phyloP scores from a whole-genome alignment of 1,139 yeast genomes.

The Lodderomyces orthopsilosis region DNA sequence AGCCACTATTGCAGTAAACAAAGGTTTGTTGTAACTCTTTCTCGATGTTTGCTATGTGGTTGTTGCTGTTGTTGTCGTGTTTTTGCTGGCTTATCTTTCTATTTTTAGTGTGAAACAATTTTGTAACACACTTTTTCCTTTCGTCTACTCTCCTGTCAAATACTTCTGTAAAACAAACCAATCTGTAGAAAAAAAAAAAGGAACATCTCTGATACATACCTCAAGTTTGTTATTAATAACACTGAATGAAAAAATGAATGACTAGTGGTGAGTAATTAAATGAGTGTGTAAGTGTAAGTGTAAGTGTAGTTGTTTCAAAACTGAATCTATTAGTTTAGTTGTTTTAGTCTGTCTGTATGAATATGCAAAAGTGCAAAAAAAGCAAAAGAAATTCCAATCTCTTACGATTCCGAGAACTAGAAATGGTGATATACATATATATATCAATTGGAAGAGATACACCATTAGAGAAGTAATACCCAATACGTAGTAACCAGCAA shows the following conservation, averaged over 20 bases:
- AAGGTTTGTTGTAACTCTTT: too few relatives aligned
- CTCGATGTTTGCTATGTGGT: too few relatives aligned
- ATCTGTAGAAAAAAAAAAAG: not conserved
- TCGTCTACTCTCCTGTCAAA: not conserved
- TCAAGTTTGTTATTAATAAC: conserved; percentile 1
- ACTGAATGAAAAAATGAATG: too few relatives aligned
- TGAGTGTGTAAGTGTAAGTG: not conserved
- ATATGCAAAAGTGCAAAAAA: not conserved
- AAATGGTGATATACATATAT: not conserved
- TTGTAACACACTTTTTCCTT: not conserved
- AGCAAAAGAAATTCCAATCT: not conserved
- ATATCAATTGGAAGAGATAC: not conserved
- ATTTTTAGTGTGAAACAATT: not conserved
- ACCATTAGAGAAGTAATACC: not conserved
- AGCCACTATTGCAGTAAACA: too few relatives aligned
- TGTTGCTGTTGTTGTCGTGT: not conserved
- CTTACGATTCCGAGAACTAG: not conserved
- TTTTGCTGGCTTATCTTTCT: not conserved
- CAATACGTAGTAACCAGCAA: not conserved
- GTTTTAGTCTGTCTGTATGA: too few relatives aligned
- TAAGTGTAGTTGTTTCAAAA: not conserved
- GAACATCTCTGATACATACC: not conserved
- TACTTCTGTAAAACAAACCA: not conserved
- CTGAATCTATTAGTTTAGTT: not conserved
- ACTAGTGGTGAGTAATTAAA: not conserved